Evolutionary conservation across 2,329 filamentous ascomycete genomes (phyloP).

Genomic region (Dryadomyces quercivorus): DNA sequence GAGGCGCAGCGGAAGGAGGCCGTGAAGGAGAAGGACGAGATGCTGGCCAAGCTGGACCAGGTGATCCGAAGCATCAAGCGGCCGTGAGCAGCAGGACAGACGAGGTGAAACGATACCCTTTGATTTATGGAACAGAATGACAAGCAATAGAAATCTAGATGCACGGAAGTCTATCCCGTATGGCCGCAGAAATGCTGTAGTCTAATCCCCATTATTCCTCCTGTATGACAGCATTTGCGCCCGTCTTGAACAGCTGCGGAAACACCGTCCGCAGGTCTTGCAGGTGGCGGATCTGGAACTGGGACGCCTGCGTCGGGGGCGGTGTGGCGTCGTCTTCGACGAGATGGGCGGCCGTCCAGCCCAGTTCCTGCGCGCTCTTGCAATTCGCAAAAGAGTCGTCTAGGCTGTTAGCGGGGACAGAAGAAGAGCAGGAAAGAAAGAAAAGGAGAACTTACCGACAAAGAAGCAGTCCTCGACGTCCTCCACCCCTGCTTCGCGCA

Average conservation of each 20-base stretch:
- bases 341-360: constrained; percentile 79
- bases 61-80: constrained; percentile 49
- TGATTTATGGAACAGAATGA: background rate
- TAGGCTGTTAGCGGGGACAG: constrained; percentile 20
- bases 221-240: background rate
- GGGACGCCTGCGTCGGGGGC: constrained; percentile 53
- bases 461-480: constrained; percentile 71
- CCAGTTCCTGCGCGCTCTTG: constrained; percentile 59
- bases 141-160: background rate
- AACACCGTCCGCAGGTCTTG: constrained; percentile 65
- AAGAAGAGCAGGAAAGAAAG: constrained; percentile 34
- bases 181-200: background rate
- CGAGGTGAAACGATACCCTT: constrained; percentile 5
- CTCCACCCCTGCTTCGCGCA: constrained; percentile 66
- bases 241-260: constrained; percentile 71
- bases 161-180: background rate
- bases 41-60: constrained; percentile 45
- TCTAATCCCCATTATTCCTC: background rate
- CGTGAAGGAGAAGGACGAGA: constrained; percentile 49
- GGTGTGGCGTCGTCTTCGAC: constrained; percentile 61
- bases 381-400: constrained; percentile 86
- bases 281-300: constrained; percentile 64
- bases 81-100: constrained; percentile 26
- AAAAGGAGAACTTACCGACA: constrained; percentile 53
- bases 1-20: constrained; percentile 52